Conservation (phyloP, 306 rosid genomes). For the Cucurbita ficifolia region DNA sequence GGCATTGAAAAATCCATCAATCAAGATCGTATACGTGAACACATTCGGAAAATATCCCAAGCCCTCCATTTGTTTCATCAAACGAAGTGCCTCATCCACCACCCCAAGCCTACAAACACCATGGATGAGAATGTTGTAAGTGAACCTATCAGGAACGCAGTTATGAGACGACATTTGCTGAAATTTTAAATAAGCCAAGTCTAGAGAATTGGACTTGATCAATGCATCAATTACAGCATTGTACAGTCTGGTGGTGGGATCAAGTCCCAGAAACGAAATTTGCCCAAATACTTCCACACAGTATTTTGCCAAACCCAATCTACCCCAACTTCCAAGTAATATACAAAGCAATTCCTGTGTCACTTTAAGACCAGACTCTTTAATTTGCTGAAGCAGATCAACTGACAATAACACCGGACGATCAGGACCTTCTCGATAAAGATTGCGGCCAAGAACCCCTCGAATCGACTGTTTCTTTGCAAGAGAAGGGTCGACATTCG, state of each 20-base stretch:
- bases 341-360: conserved; percentile 45
- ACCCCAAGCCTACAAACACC: conserved; percentile 71
- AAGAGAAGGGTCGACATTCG: conserved; percentile 26
- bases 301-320: conserved; percentile 61
- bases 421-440: conserved; percentile 42
- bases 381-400: conserved; percentile 44
- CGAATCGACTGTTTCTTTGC: conserved; percentile 29
- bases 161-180: conserved; percentile 58
- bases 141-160: conserved; percentile 61
- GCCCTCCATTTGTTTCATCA: conserved; percentile 60
- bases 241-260: conserved; percentile 57
- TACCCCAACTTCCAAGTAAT: conserved; percentile 76
- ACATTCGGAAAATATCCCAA: conserved; percentile 59
- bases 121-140: conserved; percentile 65
- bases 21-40: conserved; percentile 51
- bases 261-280: conserved; percentile 43
- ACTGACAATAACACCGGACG: conserved; percentile 55
- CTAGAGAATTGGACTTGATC: conserved; percentile 67
- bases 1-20: conserved; percentile 72
- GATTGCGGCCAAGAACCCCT: conserved; percentile 22
- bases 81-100: conserved; percentile 73
- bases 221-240: conserved; percentile 79
- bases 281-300: conserved; percentile 57
- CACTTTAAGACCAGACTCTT: conserved; percentile 31
- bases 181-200: conserved; percentile 69